Percentiles rank a stretch among this genome's conserved stretches.
Evolutionary conservation across 2,329 filamentous ascomycete genomes (phyloP).

Genomic region (Penicillium sclerotigenum): DNA sequence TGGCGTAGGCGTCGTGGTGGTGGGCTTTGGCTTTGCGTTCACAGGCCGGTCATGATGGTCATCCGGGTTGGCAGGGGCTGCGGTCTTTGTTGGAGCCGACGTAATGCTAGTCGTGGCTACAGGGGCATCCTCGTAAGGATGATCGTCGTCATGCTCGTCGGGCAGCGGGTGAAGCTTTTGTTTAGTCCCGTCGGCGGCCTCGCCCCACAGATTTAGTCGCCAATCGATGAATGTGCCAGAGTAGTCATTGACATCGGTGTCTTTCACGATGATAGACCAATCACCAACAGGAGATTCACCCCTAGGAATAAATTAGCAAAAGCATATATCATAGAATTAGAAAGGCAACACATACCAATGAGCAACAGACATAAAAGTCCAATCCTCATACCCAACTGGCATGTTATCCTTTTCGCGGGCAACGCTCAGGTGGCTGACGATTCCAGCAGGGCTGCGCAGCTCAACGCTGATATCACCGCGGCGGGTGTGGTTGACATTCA

Average conservation of each 20-base stretch:
- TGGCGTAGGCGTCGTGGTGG: slow-evolving; percentile 14
- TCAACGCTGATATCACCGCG: slow-evolving; percentile 93
- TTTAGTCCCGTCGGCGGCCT: slow-evolving; percentile 71
- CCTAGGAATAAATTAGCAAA: slow-evolving; percentile 52
- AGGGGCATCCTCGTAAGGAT: slow-evolving; percentile 65
- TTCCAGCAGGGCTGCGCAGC: slow-evolving; percentile 74
- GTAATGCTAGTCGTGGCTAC: slow-evolving; percentile 63
- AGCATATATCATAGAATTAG: neutral
- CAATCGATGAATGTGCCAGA: slow-evolving; percentile 82
- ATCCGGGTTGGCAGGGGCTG: slow-evolving; percentile 49
- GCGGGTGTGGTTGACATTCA: slow-evolving; percentile 86
- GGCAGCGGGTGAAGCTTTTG: slow-evolving; percentile 77
- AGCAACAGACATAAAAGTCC: slow-evolving; percentile 98
- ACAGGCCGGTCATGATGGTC: slow-evolving; percentile 65
- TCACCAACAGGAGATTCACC: slow-evolving; percentile 82
- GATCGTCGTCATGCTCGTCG: slow-evolving; percentile 74
- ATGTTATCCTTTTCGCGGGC: slow-evolving; percentile 67
- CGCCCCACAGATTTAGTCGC: slow-evolving; percentile 92
- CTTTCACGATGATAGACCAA: slow-evolving; percentile 89
- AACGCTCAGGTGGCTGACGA: slow-evolving; percentile 80
- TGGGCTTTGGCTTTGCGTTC: slow-evolving; percentile 54
- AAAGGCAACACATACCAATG: slow-evolving; percentile 67
- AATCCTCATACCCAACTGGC: slow-evolving; percentile 74
- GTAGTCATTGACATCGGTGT: slow-evolving; percentile 72
- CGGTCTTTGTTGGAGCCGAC: slow-evolving; percentile 47